Evolutionary conservation across 2,329 filamentous ascomycete genomes (phyloP), one percentile per base, ranked within the genome.

Genomic region (Penicillium sp.): DNA sequence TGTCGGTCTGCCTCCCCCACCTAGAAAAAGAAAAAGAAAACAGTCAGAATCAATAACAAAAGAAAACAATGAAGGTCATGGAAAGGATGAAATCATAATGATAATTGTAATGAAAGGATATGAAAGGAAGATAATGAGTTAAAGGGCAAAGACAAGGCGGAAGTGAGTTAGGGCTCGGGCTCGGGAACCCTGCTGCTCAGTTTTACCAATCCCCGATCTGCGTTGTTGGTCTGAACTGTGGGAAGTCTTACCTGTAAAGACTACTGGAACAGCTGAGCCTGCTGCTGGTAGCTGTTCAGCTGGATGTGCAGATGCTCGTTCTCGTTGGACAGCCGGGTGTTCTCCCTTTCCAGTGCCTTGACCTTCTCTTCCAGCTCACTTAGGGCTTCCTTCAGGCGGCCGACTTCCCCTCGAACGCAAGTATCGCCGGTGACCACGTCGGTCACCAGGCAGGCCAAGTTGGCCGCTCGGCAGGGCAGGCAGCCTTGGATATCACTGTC

Each of bases 341-440:
- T 52, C 24, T 56, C 43, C n/a, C 43, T 31, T 13, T 28, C 22
- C 39, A 41, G 5, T 5, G 8, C 20, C 39, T n/a, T 41, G 13
- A 56, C 20, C n/a, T 50, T 18, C n/a, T 45, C 25, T 25, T 36
- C 41, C 35, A 62, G 40, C 7, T 45, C 14, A 3, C 44, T 38
- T 14, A 44, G 46, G 40, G 56, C 28, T 7, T 13, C 20, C 10
- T 35, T 44, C 14, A 66, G 54, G 1, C n/a, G 18, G 11, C 48
- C 45, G 7, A 54, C 18, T 28, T 55, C 57, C 27, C 66, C 65
- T 14, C 66, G 66, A 3, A 46, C 44, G 25, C 46, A 48, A 1
- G 60, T 59, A 20, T 54, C 45, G 2, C 56, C 57, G 6, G 60
- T 63, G 16, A 63, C 55, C 7, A 52, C 58, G 43, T 68, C 61